Conservation (phyloP, 768 basidiomycete species). For the Trametes gibbosa region DNA sequence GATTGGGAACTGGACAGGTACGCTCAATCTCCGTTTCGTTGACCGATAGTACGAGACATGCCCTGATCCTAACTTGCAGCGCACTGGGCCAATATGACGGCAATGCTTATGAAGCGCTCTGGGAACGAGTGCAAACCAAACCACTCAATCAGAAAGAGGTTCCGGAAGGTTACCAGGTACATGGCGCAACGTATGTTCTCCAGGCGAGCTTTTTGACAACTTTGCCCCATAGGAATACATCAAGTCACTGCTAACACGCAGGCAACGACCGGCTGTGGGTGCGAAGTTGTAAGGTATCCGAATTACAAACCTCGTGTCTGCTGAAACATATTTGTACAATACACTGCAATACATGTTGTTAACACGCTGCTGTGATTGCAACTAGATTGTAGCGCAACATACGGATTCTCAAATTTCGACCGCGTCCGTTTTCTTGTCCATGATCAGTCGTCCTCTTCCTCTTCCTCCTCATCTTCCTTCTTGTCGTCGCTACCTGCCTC, state of each 20-base stretch:
- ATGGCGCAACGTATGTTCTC: not conserved
- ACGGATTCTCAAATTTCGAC: not conserved
- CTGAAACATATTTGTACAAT: not conserved
- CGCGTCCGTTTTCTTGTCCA: not conserved
- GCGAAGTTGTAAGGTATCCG: slow-evolving; percentile 33
- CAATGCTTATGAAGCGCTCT: slow-evolving; percentile 65
- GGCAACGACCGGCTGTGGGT: slow-evolving; percentile 38
- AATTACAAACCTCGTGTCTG: slow-evolving; percentile 17
- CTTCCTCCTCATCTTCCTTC: slow-evolving; percentile 38
- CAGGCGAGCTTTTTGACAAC: not conserved
- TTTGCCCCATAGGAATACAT: slow-evolving; percentile 39
- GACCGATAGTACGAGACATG: no score
- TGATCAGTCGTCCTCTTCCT: slow-evolving; percentile 17
- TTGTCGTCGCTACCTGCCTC: slow-evolving; percentile 40
- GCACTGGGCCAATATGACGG: slow-evolving; percentile 64
- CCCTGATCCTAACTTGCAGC: slow-evolving; percentile 31
- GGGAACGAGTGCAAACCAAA: slow-evolving; percentile 54
- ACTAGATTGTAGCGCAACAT: slow-evolving; percentile 2
- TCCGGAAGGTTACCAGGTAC: slow-evolving; percentile 55
- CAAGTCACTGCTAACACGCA: slow-evolving; percentile 49
- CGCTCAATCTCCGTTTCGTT: slow-evolving; percentile 6
- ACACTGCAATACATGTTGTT: slow-evolving; percentile 25
- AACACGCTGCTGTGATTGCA: not conserved
- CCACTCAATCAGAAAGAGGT: slow-evolving; percentile 55
- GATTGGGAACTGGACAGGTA: slow-evolving; percentile 76